Conservation (phyloP, 192 early-diverging fungal genomes). For the Backusella tuberculispora region DNA sequence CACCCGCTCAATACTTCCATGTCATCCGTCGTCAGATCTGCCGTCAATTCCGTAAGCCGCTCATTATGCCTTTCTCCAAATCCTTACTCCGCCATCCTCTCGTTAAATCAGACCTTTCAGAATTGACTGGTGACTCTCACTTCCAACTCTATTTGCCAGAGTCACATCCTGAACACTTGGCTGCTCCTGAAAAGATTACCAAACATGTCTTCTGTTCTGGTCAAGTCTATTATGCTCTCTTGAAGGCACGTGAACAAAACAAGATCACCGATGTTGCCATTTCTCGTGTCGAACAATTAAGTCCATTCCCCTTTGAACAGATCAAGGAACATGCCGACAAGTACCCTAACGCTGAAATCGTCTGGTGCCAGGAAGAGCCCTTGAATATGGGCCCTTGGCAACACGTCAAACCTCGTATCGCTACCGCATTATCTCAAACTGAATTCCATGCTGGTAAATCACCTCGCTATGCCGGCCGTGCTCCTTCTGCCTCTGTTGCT, state of each 20-base stretch:
- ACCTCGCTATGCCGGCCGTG: conserved; percentile 72
- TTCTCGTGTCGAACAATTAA: conserved; percentile 92
- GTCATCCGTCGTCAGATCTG: conserved; percentile 93
- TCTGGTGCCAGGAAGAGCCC: conserved; percentile 97
- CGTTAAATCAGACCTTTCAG: conserved; percentile 81
- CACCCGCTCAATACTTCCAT: conserved; percentile 98
- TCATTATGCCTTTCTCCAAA: conserved; percentile 82
- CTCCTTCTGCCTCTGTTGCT: conserved; percentile 84
- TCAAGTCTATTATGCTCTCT: conserved; percentile 95
- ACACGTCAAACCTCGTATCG: conserved; percentile 85
- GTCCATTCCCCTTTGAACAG: conserved; percentile 94
- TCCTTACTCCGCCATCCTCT: conserved; percentile 91
- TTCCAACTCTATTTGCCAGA: conserved; percentile 97
- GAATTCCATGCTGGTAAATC: conserved; percentile 64
- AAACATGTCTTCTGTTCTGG: conserved; percentile 95
- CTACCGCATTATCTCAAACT: conserved; percentile 80
- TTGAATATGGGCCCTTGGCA: conserved; percentile 93
- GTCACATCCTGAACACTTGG: conserved; percentile 79
- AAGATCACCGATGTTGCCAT: conserved; percentile 88
- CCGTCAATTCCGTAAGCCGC: conserved; percentile 97
- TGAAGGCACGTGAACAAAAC: conserved; percentile 90
- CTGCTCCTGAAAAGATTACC: conserved; percentile 83
- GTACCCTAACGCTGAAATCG: conserved; percentile 90
- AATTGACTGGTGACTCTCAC: conserved; percentile 78
- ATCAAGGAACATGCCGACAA: conserved; percentile 84